phyloP scores from a whole-genome alignment of 495 filamentous ascomycete genomes.

The Aeminium ludgeri region DNA sequence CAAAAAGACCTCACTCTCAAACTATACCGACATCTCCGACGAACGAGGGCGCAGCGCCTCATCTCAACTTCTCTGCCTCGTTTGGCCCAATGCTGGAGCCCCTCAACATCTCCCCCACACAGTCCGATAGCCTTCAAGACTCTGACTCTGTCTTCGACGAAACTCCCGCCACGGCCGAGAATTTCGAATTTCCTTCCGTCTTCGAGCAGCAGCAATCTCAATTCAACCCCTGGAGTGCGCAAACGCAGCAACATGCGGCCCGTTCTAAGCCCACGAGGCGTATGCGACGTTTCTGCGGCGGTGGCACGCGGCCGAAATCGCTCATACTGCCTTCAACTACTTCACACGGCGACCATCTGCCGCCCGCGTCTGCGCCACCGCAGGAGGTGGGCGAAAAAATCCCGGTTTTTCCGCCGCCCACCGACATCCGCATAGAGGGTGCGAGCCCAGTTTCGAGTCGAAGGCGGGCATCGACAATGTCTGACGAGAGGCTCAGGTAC shows the following conservation, averaged over 20 bases:
- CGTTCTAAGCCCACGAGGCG: constrained; percentile 5
- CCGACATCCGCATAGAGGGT: not conserved
- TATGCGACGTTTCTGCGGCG: constrained; percentile 16
- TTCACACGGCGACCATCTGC: constrained; percentile 1
- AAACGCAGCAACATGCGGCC: constrained; percentile 1
- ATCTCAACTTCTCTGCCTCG: too few relatives aligned
- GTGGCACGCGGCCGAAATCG: constrained; percentile 12
- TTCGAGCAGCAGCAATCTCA: too few relatives aligned
- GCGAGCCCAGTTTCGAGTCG: constrained; percentile 5
- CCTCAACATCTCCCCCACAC: constrained; percentile 1
- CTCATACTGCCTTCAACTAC: constrained; percentile 15
- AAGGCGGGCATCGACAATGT: constrained; percentile 13
- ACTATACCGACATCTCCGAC: too few relatives aligned
- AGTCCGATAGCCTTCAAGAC: constrained; percentile 8
- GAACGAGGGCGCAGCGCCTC: constrained; percentile 1
- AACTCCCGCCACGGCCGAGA: constrained; percentile 1
- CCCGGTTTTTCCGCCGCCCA: constrained; percentile 1
- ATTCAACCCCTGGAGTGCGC: constrained; percentile 13
- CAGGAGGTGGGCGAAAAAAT: constrained; percentile 9
- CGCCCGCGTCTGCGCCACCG: constrained; percentile 9
- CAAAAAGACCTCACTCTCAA: too few relatives aligned
- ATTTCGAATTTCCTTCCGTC: not conserved
- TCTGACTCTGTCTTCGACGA: constrained; percentile 15
- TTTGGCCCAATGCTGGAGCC: too few relatives aligned
- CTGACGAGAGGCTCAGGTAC: too few relatives aligned